A percentile compares a stretch with the other conserved stretches of the same genome.
These are phyloP conservation scores for Lophium mytilinum DNA, from an alignment of 495 filamentous ascomycete genomes.

Conservation along the genomic window DNA sequence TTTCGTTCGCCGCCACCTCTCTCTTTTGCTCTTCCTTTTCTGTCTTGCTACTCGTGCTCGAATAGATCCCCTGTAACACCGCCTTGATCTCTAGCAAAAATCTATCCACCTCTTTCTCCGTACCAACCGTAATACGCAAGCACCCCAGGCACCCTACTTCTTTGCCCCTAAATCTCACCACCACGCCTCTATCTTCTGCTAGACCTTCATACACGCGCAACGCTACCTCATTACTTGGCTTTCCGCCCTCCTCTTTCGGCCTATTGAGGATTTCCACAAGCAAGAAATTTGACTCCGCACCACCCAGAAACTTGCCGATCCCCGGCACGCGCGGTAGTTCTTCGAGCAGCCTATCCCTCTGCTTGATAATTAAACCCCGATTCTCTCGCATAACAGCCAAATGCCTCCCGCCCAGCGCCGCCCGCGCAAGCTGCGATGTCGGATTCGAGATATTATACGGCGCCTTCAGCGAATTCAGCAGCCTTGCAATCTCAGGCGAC, in stretches of 20 bases:
- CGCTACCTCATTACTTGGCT: constrained; percentile 69
- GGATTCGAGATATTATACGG: constrained; percentile 89
- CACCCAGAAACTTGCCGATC: constrained; percentile 74
- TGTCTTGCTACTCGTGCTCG: constrained; percentile 8
- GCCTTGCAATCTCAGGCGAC: constrained; percentile 45
- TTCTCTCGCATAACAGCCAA: constrained; percentile 64
- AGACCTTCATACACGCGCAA: constrained; percentile 71
- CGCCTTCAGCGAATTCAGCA: constrained; percentile 88
- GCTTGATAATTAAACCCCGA: constrained; percentile 56
- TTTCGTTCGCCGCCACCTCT: constrained; percentile 31
- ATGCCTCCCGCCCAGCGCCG: constrained; percentile 57
- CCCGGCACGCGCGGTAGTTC: constrained; percentile 71
- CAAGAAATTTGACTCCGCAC: constrained; percentile 76
- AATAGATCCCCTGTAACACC: constrained; percentile 51
- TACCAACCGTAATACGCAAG: constrained; percentile 86
- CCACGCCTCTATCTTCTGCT: constrained; percentile 81
- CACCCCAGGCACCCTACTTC: constrained; percentile 85
- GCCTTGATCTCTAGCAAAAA: constrained; percentile 60
- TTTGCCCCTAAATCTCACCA: constrained; percentile 88
- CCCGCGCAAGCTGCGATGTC: constrained; percentile 70
- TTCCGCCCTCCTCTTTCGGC: constrained; percentile 47
- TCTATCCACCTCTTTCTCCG: constrained; percentile 70
- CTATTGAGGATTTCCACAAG: constrained; percentile 76
- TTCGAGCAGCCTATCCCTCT: constrained; percentile 64
- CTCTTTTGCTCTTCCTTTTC: constrained; percentile 25